Evolutionary conservation across 2,329 filamentous ascomycete species (phyloP), one percentile per base, ranked within the genome.

Genomic region (Pseudocercospora pini-densiflorae): DNA sequence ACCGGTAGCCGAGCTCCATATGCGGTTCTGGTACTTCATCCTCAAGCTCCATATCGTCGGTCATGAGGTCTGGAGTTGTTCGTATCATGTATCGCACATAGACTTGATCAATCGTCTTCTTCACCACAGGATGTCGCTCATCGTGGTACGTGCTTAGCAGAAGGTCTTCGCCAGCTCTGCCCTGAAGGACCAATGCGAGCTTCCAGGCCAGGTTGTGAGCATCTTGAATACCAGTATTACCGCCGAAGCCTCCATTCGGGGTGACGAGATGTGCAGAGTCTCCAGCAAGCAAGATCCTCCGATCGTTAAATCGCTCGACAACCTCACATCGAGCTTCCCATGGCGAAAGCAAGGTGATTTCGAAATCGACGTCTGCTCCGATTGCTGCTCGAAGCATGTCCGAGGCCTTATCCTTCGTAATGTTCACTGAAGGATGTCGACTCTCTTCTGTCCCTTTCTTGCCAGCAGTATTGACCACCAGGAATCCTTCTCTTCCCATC

Each of bases 61-160:
- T 5, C 82, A 83, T 67, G 87, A 80, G 72, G 89, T 89, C 10
- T 86, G 86, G 3, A 86, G 81, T 29, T 29, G 29, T 59, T 87
- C 80, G 58, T 86, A 77, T n/a, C 64, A 85, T 83, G 4, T 82
- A 70, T 84, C 73, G 27, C 23, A 47, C 63, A 40, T 62, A 65
- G 19, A 59, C 63, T n/a, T 65, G 59, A 29, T 62, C 53, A 7
- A 65, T 29, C 0, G 59, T 65, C 47, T 62, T 57, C 63, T 65
- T 62, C 12, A 33, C 59, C n/a, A 77, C 68, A 14, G 76, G 77
- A 60, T 77, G 72, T n/a, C 77, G 75, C 60, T 79, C 77, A n/a
- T 66, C 58, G 27, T 67, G 72, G 68, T 74, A 78, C 1, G 74
- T 71, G 3, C 68, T 49, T 23, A 49, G 54, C 7, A 78, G 71